These are phyloP conservation scores for Parafenestella ontariensis DNA, from an alignment of 2,329 filamentous ascomycete species.

Conservation along the genomic window DNA sequence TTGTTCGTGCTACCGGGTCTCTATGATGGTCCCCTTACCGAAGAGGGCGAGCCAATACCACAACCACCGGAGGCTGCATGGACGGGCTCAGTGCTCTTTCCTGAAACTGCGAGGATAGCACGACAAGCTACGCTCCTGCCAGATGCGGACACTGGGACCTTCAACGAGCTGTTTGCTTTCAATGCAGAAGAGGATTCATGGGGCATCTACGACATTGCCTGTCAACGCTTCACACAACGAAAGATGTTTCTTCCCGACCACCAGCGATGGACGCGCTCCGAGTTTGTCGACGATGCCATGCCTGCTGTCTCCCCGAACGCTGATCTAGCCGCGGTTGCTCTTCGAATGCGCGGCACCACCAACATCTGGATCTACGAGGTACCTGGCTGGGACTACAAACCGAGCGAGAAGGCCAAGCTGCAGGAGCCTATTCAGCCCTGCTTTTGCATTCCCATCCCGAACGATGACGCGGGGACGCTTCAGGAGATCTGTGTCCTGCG, in stretches of 20 bases:
- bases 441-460: conserved; percentile 46
- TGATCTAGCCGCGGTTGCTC: conserved; percentile 48
- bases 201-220: conserved; percentile 50
- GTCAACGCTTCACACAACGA: conserved; percentile 47
- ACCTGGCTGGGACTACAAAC: conserved; percentile 45
- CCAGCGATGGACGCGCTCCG: conserved; percentile 47
- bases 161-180: conserved; percentile 52
- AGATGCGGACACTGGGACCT: conserved; percentile 46
- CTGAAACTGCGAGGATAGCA: conserved; percentile 47
- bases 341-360: conserved; percentile 48
- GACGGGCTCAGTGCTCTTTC: conserved; percentile 52
- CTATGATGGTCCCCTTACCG: conserved; percentile 49
- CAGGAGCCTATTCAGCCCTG: conserved; percentile 47
- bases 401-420: conserved; percentile 30
- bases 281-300: conserved; percentile 51
- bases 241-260: conserved; percentile 50
- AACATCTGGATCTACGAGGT: conserved; percentile 50
- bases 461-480: conserved; percentile 37
- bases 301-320: conserved; percentile 49
- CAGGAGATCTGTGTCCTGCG: conserved; percentile 48
- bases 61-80: conserved; percentile 46
- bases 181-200: conserved; percentile 50
- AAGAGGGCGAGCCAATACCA: conserved; percentile 49
- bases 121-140: conserved; percentile 50
- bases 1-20: conserved; percentile 49